A percentile compares a stretch with the other conserved stretches of the same genome.
Conservation (phyloP, 805 yeast species). For the Candida nonsorbophila region DNA sequence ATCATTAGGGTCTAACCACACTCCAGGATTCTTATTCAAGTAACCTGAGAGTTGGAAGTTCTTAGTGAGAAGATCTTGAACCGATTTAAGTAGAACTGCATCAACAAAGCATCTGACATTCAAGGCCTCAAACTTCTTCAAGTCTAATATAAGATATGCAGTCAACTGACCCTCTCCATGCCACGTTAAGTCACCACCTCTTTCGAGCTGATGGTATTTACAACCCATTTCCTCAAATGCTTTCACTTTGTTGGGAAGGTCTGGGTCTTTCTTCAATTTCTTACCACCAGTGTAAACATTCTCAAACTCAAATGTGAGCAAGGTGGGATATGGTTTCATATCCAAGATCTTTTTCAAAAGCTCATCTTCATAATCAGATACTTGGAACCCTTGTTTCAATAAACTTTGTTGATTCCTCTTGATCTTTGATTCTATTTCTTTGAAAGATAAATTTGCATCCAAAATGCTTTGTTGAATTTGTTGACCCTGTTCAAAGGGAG, state of each 20-base stretch:
- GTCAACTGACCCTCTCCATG: conserved; percentile 97
- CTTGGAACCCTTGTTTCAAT: conserved; percentile 30
- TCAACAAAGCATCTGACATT: conserved; percentile 62
- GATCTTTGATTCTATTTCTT: conserved; percentile 47
- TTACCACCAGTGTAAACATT: conserved; percentile 92
- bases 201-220: conserved; percentile 64
- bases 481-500: conserved; percentile 43
- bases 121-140: conserved; percentile 52
- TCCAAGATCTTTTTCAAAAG: conserved; percentile 31
- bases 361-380: conserved; percentile 44
- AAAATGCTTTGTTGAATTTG: conserved; percentile 53
- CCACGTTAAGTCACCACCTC: conserved; percentile 96
- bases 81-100: conserved; percentile 52
- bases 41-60: conserved; percentile 39
- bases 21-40: conserved; percentile 76
- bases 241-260: conserved; percentile 20
- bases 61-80: conserved; percentile 42
- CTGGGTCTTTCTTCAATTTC: conserved; percentile 56
- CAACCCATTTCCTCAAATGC: conserved; percentile 39
- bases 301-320: conserved; percentile 78
- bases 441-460: conserved; percentile 52
- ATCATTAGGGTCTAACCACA: conserved; percentile 58
- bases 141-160: conserved; percentile 66
- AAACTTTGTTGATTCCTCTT: conserved; percentile 33
- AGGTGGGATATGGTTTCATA: conserved; percentile 56